A percentile compares a stretch with the other conserved stretches of the same genome.
Evolutionary conservation across 495 filamentous ascomycete species (phyloP).

Genomic region (Aspergillus affinis): DNA sequence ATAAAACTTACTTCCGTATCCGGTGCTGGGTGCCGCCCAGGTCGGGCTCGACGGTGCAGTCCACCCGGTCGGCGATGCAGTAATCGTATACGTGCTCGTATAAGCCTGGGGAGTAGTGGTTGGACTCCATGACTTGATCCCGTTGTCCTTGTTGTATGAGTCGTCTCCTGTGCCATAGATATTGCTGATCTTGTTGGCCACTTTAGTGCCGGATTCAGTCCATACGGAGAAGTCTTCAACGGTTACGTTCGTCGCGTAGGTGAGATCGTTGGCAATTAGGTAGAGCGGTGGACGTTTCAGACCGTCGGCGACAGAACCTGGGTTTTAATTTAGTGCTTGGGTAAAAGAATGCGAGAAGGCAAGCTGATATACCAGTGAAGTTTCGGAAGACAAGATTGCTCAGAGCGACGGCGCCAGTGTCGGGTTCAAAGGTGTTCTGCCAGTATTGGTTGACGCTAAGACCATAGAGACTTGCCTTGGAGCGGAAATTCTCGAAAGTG

Average conservation of each 20-base stretch:
- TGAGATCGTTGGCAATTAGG: slow-evolving; percentile 39
- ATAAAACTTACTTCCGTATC: slow-evolving; percentile 28
- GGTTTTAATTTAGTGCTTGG: neutral
- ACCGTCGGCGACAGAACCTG: slow-evolving; percentile 49
- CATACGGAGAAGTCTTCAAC: slow-evolving; percentile 51
- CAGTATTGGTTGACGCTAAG: slow-evolving; percentile 56
- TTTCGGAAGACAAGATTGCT: slow-evolving; percentile 43
- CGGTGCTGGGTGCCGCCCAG: slow-evolving; percentile 29
- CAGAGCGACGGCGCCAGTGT: slow-evolving; percentile 44
- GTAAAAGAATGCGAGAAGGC: neutral
- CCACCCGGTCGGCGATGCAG: slow-evolving; percentile 28
- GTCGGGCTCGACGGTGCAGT: slow-evolving; percentile 21
- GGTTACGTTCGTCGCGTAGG: slow-evolving; percentile 37
- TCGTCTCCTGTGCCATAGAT: slow-evolving; percentile 46
- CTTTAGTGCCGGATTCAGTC: slow-evolving; percentile 45
- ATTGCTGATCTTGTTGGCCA: slow-evolving; percentile 45
- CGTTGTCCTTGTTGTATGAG: slow-evolving; percentile 22
- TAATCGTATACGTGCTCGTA: slow-evolving; percentile 30
- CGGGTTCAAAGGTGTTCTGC: slow-evolving; percentile 33
- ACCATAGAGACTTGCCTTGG: slow-evolving; percentile 41
- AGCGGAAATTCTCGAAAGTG: slow-evolving; percentile 53
- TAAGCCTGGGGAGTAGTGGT: slow-evolving; percentile 21
- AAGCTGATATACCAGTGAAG: slow-evolving; percentile 16
- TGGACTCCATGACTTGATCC: slow-evolving; percentile 19
- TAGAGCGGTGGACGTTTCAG: slow-evolving; percentile 44